Evolutionary conservation across 306 rosid species (phyloP).

Genomic region (Macrotyloma uniflorum): DNA sequence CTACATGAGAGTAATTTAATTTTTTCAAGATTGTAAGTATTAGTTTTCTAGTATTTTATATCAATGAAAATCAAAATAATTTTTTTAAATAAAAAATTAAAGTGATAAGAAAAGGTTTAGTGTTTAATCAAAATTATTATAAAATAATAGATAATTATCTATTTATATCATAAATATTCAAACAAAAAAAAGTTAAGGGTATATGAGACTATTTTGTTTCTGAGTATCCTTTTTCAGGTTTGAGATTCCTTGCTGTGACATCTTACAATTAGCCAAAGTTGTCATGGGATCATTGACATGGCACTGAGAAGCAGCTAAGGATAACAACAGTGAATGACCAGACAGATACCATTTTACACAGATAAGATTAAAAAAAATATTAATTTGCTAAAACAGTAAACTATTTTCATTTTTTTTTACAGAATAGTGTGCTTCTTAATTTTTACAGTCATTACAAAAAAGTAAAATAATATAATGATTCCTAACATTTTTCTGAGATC

Average conservation of each 20-base stretch:
- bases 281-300: slow-evolving; percentile 38
- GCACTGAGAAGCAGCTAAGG: slow-evolving; percentile 22
- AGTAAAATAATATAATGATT: neutral
- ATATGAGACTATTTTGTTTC: neutral
- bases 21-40: too few species aligned
- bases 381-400: slow-evolving; percentile 2
- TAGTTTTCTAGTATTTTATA: too few species aligned
- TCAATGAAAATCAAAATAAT: too few species aligned
- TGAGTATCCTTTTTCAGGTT: slow-evolving; percentile 13
- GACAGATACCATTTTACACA: neutral
- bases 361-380: neutral
- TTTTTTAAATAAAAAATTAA: too few species aligned
- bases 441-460: neutral
- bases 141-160: neutral
- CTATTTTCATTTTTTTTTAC: neutral
- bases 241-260: slow-evolving; percentile 33
- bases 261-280: slow-evolving; percentile 40
- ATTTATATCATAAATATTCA: neutral
- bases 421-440: neutral
- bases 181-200: slow-evolving; percentile 23
- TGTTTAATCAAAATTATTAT: neutral
- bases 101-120: neutral
- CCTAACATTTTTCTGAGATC: neutral
- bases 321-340: slow-evolving; percentile 36
- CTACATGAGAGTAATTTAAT: too few species aligned